phyloP scores from a whole-genome alignment of 2,329 filamentous ascomycete genomes.

The Colletotrichum viniferum region DNA sequence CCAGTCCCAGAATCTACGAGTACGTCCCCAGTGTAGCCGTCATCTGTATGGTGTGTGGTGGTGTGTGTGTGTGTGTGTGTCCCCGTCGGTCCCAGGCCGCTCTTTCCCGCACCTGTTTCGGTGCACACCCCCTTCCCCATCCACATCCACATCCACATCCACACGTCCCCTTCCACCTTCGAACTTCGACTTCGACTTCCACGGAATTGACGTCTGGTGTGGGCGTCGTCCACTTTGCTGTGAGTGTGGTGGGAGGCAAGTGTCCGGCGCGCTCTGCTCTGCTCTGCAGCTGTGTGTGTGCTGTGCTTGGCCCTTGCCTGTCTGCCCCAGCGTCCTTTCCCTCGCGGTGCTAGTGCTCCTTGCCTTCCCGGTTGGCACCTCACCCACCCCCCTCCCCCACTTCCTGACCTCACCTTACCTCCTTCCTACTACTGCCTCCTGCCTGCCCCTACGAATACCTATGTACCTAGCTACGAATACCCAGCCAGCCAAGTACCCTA shows the following conservation, averaged over 20 bases:
- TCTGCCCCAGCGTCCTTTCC: neutral
- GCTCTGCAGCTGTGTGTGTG: neutral
- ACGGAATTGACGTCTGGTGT: neutral
- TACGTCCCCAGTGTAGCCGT: neutral
- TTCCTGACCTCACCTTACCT: neutral
- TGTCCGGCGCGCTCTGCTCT: neutral
- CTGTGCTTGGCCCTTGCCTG: neutral
- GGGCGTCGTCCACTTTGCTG: neutral
- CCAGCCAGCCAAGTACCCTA: neutral
- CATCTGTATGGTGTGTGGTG: neutral
- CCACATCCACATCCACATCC: neutral
- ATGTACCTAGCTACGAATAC: neutral
- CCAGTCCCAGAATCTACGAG: neutral
- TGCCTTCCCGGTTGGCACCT: slow-evolving; percentile 2
- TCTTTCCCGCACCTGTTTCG: slow-evolving; percentile 7
- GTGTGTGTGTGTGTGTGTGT: neutral
- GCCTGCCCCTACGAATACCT: neutral
- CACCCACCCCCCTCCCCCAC: neutral
- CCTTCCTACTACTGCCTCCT: neutral
- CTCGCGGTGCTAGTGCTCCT: neutral
- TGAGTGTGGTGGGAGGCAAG: neutral
- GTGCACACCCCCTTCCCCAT: neutral
- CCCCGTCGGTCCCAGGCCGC: slow-evolving; percentile 31
- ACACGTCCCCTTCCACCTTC: neutral
- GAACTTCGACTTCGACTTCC: neutral